Percentiles rank a stretch among this genome's conserved stretches.
These are phyloP conservation scores for Allium fistulosum DNA, from an alignment of 106 monocot species.

Conservation along the genomic window DNA sequence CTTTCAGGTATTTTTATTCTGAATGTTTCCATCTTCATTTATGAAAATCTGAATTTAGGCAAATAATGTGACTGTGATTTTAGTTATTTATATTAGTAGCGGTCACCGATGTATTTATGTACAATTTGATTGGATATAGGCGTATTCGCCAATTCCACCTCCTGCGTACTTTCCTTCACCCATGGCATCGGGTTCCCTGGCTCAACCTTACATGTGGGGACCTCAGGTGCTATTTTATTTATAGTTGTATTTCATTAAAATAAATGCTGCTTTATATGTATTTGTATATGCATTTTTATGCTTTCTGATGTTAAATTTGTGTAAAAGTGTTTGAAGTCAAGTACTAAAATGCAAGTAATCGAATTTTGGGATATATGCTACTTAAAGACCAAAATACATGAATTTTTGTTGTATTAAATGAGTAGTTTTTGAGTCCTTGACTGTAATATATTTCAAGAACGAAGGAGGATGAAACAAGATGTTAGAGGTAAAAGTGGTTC, in stretches of 20 bases:
- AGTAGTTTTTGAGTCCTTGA: background rate
- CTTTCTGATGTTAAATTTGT: background rate
- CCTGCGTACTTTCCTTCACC: conserved; percentile 88
- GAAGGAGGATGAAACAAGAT: too few relatives aligned
- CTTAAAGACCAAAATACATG: background rate
- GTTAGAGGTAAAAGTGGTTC: too few relatives aligned
- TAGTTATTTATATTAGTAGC: background rate
- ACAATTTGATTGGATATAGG: conserved; percentile 33
- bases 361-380: background rate
- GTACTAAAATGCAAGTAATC: background rate
- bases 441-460: too few relatives aligned
- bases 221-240: conserved; percentile 54
- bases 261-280: background rate
- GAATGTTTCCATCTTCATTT: background rate
- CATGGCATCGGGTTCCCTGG: conserved; percentile 70
- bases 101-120: background rate
- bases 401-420: background rate
- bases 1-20: conserved; percentile 34
- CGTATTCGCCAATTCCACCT: conserved; percentile 73
- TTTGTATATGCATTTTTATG: background rate
- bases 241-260: background rate
- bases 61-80: background rate
- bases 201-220: conserved; percentile 97
- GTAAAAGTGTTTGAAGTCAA: background rate
- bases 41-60: too few relatives aligned